Conservation (phyloP, 768 basidiomycete species). For the Paxillus involutus region DNA sequence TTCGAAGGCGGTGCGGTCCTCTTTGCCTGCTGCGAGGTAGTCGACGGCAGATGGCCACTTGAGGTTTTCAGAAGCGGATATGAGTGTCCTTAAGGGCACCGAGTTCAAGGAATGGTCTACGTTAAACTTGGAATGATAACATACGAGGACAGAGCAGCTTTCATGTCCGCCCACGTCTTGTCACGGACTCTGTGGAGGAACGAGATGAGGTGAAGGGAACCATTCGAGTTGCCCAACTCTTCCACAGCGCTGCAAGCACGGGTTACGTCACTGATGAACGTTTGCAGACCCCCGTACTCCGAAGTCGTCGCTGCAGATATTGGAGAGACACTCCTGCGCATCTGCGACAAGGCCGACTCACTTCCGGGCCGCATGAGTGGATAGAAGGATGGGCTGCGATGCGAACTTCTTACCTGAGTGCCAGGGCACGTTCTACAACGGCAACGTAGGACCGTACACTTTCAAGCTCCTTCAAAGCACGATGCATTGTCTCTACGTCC, state of each 20-base stretch:
- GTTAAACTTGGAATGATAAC: conserved; percentile 22
- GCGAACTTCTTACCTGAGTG: conserved; percentile 57
- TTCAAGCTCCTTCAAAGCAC: conserved; percentile 73
- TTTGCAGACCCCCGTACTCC: conserved; percentile 59
- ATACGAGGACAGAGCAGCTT: conserved; percentile 60
- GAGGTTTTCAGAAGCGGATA: conserved; percentile 65
- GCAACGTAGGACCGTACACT: conserved; percentile 75
- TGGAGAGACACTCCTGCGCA: conserved; percentile 37
- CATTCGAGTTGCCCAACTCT: conserved; percentile 43
- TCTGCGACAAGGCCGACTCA: conserved; percentile 57
- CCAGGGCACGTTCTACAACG: conserved; percentile 67
- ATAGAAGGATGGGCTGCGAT: not conserved
- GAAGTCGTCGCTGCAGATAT: conserved; percentile 50
- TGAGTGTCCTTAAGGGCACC: conserved; percentile 49
- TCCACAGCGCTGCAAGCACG: conserved; percentile 45
- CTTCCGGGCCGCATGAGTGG: conserved; percentile 35
- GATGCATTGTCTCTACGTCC: conserved; percentile 78
- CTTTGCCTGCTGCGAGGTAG: conserved; percentile 49
- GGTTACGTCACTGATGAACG: conserved; percentile 54
- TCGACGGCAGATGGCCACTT: conserved; percentile 85
- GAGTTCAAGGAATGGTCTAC: not conserved
- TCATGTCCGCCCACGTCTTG: conserved; percentile 79
- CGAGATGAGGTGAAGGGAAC: conserved; percentile 55
- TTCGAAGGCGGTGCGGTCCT: conserved; percentile 69
- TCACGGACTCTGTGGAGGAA: conserved; percentile 66